A percentile compares a stretch with the other conserved stretches of the same genome.
phyloP scores from a whole-genome alignment of 108 stramenopile genomes.

The Discostella stelligeroides region DNA sequence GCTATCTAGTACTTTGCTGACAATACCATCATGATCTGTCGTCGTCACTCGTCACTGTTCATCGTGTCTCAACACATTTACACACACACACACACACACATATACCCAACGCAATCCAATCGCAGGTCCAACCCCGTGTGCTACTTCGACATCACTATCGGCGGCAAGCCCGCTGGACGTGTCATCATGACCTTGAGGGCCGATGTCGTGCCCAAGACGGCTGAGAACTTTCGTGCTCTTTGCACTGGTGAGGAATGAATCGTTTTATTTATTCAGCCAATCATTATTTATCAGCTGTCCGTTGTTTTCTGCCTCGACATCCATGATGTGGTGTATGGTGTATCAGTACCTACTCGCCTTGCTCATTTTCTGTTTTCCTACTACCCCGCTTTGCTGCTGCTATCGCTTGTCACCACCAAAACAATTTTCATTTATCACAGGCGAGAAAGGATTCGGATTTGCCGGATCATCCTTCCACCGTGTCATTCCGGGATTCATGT shows the following conservation, averaged over 20 bases:
- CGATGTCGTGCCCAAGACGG: slow-evolving; percentile 93
- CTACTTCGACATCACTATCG: slow-evolving; percentile 88
- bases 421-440: too few species aligned
- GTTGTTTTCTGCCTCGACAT: too few species aligned
- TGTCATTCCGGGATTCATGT: slow-evolving; percentile 94
- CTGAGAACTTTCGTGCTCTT: too few species aligned
- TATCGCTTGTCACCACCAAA: neutral
- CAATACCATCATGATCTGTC: too few species aligned
- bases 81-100: too few species aligned
- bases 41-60: too few species aligned
- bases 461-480: slow-evolving; percentile 93
- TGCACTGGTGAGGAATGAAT: slow-evolving; percentile 67
- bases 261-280: too few species aligned
- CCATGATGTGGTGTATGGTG: too few species aligned
- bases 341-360: neutral
- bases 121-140: slow-evolving; percentile 49
- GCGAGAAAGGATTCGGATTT: slow-evolving; percentile 91
- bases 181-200: slow-evolving; percentile 89
- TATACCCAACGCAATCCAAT: too few species aligned
- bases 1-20: too few species aligned
- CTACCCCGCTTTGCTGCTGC: neutral
- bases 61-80: too few species aligned
- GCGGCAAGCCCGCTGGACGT: slow-evolving; percentile 78
- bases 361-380: neutral
- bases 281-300: too few species aligned